Base-by-base conservation (phyloP, 2,329 filamentous ascomycete species). In the Didymella sp. region DNA sequence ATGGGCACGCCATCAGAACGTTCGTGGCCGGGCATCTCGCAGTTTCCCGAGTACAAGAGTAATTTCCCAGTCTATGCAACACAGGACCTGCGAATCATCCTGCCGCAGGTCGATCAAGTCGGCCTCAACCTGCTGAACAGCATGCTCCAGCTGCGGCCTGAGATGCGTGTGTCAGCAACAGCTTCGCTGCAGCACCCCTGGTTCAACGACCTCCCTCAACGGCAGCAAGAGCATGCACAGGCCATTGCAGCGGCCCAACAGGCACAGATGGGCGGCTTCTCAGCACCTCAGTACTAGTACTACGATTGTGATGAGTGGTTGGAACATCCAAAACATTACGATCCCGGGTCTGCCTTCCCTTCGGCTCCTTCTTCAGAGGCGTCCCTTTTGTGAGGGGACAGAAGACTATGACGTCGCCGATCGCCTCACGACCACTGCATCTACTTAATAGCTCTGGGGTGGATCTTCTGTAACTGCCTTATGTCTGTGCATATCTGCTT, bases 1-100 rank as follows among this genome's bases (percentile, higher is more conserved):
- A 99, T 99, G 95, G 95, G 95, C 60, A 99, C 95, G 0, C 95
- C 95, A 0, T 96, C 91, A 0, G 95, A 99, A 77, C 88, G 92
- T 41, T 92, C 90, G 4, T 99, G 95, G 95, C 94, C 94, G 0
- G 93, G 93, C 38, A 96, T 99, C 73, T 92, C 89, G 19, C 89
- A 94, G 72, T 93, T 96, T 69, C 92, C 94, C n/a, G 95, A 99
- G 77, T 99, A 98, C 83, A 97, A 98, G 82, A 85, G 88, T 44
- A 96, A 89, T 59, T 96, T 96, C 79, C 92, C 95, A 64, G 91
- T 96, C 74, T 98, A 95, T 75, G 90, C 91, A 13, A 96, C 95
- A 1, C 93, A 97, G 74, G 92, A 97, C 68, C 82, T 98, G 51
- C 85, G 90, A 19, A 85, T 89, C 56, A 95, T 98, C 62, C 82